A percentile compares a stretch with the other conserved stretches of the same genome.
These are phyloP conservation scores for Neurospora sp. DNA, from an alignment of 2,329 filamentous ascomycete genomes.

Conservation along the genomic window DNA sequence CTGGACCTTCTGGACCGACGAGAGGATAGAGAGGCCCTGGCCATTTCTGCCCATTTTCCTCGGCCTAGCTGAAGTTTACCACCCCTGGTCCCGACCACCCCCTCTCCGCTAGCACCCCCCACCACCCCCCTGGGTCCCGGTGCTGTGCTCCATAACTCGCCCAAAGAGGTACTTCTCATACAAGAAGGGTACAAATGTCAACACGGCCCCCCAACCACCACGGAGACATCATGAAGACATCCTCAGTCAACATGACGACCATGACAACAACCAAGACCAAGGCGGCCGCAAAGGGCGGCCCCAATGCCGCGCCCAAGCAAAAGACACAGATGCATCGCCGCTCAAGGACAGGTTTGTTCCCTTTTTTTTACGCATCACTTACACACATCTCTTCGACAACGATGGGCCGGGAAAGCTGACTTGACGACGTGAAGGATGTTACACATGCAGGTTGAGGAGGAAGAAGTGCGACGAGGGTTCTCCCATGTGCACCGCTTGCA, in stretches of 20 bases:
- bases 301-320: conserved; percentile 47
- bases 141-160: conserved; percentile 18
- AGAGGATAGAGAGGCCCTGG: conserved; percentile 26
- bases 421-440: conserved; percentile 42
- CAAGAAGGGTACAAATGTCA: conserved; percentile 51
- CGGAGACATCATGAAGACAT: conserved; percentile 39
- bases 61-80: conserved; percentile 24
- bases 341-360: conserved; percentile 78
- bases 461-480: conserved; percentile 62
- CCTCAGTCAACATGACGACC: conserved; percentile 32
- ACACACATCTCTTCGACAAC: conserved; percentile 8
- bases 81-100: conserved; percentile 20
- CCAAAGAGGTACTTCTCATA: conserved; percentile 32
- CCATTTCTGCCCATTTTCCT: conserved; percentile 36
- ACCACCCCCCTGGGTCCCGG: conserved; percentile 8
- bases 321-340: conserved; percentile 85
- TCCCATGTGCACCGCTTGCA: conserved; percentile 55
- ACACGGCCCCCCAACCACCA: conserved; percentile 53
- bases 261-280: conserved; percentile 47
- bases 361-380: conserved; percentile 18
- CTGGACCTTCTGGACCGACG: conserved; percentile 24
- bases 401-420: conserved; percentile 22
- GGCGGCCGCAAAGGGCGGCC: conserved; percentile 42
- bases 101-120: conserved; percentile 15
- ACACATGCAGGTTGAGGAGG: conserved; percentile 56